Evolutionary conservation across 345 rosid species (phyloP), one percentile per base, ranked within the genome.

Genomic region (Draba incana): DNA sequence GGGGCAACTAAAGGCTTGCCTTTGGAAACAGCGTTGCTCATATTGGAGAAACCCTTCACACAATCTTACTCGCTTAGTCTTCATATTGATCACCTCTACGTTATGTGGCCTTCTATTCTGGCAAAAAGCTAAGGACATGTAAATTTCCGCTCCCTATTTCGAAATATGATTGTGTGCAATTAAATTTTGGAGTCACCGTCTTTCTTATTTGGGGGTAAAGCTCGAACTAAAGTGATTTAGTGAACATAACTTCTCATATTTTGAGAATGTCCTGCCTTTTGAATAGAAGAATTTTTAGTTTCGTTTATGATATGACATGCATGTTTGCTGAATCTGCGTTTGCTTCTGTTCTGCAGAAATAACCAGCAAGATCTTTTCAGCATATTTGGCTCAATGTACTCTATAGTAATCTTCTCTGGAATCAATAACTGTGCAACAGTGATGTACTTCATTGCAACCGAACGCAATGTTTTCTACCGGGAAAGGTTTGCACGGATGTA

Each of bases 401-500:
- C 77, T 50, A n/a, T 82, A 24, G 47, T 81, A 67, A 59, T 75
- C 65, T 57, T 74, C 42, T 51, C 71, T 0, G 88, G 93, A n/a
- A 33, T 79, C 43, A 64, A 74, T 57, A 81, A 80, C 43, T 81
- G 84, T 44, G 45, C 85, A 3, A 47, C 89, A 1, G 81, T 85
- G 55, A 7, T 81, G 53, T 82, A 82, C 53, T 73, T 73, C 30
- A 30, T 89, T 35, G 79, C 84, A 15, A 67, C 73, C 0, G 83
- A 87, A 39, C 69, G 88, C 12, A 69, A 14, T 15, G 68, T 83
- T 2, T 50, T 85, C 27, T 89, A 83, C 74, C 82, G 91, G 2
- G 91, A 89, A 77, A 83, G 81, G 56, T 85, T 85, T 58, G 78
- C 88, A 0, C 62, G 84, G 43, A 83, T 84, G 91, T 87, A 85